These are phyloP conservation scores for Phytophthora pisi DNA, from an alignment of 352 stramenopile genomes.

Conservation along the genomic window DNA sequence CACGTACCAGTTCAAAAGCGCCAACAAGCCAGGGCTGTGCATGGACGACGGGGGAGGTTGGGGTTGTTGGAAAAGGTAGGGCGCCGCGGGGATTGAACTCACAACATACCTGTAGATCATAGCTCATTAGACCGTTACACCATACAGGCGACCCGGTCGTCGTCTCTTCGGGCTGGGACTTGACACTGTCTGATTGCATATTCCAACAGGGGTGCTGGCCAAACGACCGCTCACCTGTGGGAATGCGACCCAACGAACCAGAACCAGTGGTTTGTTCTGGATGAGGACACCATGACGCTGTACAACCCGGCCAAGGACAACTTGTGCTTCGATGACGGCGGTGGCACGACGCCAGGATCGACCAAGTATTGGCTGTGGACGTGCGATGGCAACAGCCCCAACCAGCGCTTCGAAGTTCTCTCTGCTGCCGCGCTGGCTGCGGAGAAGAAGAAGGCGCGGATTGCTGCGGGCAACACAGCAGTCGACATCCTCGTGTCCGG, in stretches of 20 bases:
- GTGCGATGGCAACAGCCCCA: constrained; percentile 19
- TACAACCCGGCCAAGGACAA: constrained; percentile 36
- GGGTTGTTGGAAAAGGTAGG: too few species aligned
- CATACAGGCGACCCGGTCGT: too few species aligned
- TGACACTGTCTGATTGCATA: too few species aligned
- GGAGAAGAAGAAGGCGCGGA: constrained; percentile 17
- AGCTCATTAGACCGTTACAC: too few species aligned
- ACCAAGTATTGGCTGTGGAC: constrained; percentile 13
- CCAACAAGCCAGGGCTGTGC: constrained; percentile 16
- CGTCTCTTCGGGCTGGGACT: too few species aligned
- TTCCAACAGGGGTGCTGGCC: constrained; percentile 7
- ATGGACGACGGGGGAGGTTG: constrained; percentile 31
- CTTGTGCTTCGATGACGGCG: constrained; percentile 44
- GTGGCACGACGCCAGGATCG: constrained; percentile 4
- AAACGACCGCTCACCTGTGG: constrained; percentile 23
- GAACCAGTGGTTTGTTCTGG: constrained; percentile 40
- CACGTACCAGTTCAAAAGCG: constrained; percentile 17
- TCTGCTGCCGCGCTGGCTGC: constrained; percentile 7
- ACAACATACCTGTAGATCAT: too few species aligned
- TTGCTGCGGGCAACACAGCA: constrained; percentile 18
- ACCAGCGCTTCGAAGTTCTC: constrained; percentile 31
- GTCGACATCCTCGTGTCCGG: constrained; percentile 19
- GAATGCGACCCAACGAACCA: constrained; percentile 30
- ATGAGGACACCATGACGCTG: constrained; percentile 37
- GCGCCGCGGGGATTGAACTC: too few species aligned